Evolutionary conservation across 2,329 filamentous ascomycete species (phyloP).

Genomic region (Coniella vitis): DNA sequence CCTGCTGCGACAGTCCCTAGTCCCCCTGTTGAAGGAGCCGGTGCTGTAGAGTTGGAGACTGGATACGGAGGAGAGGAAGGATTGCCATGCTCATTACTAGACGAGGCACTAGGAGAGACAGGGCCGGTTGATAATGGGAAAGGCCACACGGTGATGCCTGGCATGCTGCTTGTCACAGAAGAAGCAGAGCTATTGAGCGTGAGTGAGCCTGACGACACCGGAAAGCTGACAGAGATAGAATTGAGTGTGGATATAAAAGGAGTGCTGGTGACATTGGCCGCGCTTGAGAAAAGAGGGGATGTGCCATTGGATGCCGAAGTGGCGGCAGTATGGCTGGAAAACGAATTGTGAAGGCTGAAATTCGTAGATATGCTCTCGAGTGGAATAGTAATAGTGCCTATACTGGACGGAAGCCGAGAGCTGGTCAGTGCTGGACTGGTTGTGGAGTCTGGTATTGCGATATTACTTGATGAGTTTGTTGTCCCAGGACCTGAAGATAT

Average conservation of each 20-base stretch:
- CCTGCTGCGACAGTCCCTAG: too few relatives aligned
- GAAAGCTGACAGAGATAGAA: too few relatives aligned
- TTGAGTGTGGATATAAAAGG: background rate
- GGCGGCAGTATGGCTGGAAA: background rate
- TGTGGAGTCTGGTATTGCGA: background rate
- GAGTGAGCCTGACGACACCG: background rate
- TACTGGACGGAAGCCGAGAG: background rate
- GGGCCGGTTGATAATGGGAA: background rate
- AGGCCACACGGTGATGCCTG: background rate
- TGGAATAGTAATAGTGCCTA: background rate
- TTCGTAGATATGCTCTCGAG: background rate
- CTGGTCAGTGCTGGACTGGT: background rate
- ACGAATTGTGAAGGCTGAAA: slow-evolving; percentile 2
- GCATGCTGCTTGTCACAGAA: background rate
- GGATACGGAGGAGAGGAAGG: background rate
- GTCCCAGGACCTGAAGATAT: background rate
- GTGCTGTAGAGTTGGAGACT: background rate
- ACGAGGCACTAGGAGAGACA: background rate
- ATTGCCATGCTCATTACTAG: background rate
- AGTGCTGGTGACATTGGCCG: background rate
- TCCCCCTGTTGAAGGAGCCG: background rate
- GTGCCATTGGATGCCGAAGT: background rate
- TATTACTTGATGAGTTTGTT: background rate
- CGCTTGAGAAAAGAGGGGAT: background rate
- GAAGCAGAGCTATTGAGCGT: background rate